Evolutionary conservation across 768 basidiomycete genomes (phyloP).

Genomic region (Rhodotorula kratochvilovae): DNA sequence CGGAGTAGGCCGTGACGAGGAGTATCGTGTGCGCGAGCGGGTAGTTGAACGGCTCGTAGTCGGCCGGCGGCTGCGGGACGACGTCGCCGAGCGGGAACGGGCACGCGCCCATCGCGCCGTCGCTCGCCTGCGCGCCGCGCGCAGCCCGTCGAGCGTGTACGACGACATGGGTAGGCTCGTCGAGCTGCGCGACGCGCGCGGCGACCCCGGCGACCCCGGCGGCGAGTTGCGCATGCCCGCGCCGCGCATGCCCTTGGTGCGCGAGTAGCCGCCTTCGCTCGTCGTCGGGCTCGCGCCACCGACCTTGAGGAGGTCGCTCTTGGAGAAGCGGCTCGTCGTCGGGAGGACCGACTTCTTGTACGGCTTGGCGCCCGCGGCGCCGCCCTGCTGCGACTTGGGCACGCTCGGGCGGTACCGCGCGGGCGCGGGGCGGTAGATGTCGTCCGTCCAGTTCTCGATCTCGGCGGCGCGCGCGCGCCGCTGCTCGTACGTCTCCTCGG

Average conservation of each 20-base stretch:
- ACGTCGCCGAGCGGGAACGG: slow-evolving; percentile 88
- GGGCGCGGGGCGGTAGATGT: slow-evolving; percentile 91
- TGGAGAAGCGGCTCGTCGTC: slow-evolving; percentile 58
- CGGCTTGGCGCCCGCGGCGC: slow-evolving; percentile 17
- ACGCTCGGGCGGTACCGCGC: slow-evolving; percentile 86
- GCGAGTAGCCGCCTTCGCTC: not conserved
- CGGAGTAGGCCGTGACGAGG: slow-evolving; percentile 96
- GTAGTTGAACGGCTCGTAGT: slow-evolving; percentile 93
- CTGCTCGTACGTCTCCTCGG: slow-evolving; percentile 84
- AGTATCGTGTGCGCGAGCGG: slow-evolving; percentile 89
- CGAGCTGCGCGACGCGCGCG: slow-evolving; percentile 73
- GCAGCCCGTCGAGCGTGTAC: slow-evolving; percentile 44
- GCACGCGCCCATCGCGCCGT: slow-evolving; percentile 61
- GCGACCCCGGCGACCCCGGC: slow-evolving; percentile 63
- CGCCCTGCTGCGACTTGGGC: slow-evolving; percentile 47
- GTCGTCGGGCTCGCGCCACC: not conserved
- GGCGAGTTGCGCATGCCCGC: slow-evolving; percentile 53
- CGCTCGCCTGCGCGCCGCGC: slow-evolving; percentile 43
- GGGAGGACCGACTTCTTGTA: slow-evolving; percentile 51
- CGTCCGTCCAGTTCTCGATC: slow-evolving; percentile 93
- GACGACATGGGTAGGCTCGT: slow-evolving; percentile 60
- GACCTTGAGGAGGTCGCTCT: slow-evolving; percentile 59
- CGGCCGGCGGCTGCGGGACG: slow-evolving; percentile 83
- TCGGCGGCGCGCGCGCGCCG: slow-evolving; percentile 81
- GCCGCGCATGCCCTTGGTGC: slow-evolving; percentile 44